Conservation (phyloP, 441 rosid genomes). For the Pelargonium myrrhifolium region DNA sequence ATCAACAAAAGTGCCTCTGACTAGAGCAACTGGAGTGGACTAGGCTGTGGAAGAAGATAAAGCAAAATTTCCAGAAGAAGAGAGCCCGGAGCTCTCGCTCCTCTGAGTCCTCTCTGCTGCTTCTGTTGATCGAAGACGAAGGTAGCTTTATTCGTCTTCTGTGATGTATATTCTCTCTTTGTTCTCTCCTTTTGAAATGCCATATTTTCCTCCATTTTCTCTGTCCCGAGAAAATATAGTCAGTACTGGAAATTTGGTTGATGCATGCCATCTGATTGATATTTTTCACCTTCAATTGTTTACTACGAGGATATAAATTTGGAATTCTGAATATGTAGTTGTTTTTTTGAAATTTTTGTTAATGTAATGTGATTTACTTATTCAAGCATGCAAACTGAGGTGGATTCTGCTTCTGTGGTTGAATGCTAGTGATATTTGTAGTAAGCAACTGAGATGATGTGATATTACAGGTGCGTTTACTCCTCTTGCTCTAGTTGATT, state of each 20-base stretch:
- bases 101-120: slow-evolving; percentile 10
- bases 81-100: background rate
- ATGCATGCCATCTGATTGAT: background rate
- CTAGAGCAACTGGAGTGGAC: too few species aligned
- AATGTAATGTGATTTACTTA: background rate
- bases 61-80: background rate
- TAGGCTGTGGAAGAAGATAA: background rate
- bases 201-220: slow-evolving; percentile 5
- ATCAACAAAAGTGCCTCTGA: too few species aligned
- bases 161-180: background rate
- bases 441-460: too few species aligned
- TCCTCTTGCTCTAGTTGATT: too few species aligned
- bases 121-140: background rate
- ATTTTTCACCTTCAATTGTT: background rate
- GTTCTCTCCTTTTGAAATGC: background rate
- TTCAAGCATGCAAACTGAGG: background rate
- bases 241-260: background rate
- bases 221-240: slow-evolving; percentile 2
- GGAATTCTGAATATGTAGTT: background rate
- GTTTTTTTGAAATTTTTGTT: background rate
- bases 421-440: too few species aligned
- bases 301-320: background rate
- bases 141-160: background rate
- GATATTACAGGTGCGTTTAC: too few species aligned
- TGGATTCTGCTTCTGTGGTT: too few species aligned